Evolutionary conservation across 2,329 filamentous ascomycete species (phyloP).

Genomic region (Aotearoamyces nothofagi): DNA sequence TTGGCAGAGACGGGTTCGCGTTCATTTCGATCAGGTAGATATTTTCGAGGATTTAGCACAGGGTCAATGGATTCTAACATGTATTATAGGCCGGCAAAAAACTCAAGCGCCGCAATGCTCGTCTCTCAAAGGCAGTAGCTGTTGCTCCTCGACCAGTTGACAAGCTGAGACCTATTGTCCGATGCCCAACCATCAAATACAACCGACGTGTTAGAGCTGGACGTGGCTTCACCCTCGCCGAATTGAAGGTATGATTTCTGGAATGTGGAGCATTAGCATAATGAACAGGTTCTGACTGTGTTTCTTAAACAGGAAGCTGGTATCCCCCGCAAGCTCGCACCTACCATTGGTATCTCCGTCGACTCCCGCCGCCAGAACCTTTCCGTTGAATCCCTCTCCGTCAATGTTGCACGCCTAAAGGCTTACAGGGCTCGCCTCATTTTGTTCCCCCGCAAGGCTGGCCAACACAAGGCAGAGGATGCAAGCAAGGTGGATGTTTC

Average conservation of each 20-base stretch:
- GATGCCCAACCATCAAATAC: constrained; percentile 97
- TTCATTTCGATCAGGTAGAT: constrained; percentile 98
- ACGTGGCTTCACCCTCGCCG: constrained; percentile 92
- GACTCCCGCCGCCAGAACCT: constrained; percentile 95
- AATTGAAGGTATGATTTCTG: constrained; percentile 71
- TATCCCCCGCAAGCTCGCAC: constrained; percentile 85
- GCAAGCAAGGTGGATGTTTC: constrained; percentile 67
- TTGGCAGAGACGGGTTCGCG: constrained; percentile 97
- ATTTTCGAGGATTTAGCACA: constrained; percentile 10
- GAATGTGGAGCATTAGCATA: constrained; percentile 2
- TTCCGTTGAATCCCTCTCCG: constrained; percentile 83
- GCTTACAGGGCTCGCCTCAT: constrained; percentile 94
- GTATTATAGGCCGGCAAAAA: constrained; percentile 77
- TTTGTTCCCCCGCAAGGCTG: constrained; percentile 90
- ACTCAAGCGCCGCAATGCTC: constrained; percentile 78
- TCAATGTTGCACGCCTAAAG: constrained; percentile 96
- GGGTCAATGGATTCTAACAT: constrained; percentile 13
- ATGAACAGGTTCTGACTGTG: constrained; percentile 9
- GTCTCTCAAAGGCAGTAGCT: constrained; percentile 86
- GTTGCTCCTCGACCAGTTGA: constrained; percentile 94
- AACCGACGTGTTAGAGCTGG: constrained; percentile 95
- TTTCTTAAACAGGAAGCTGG: constrained; percentile 64
- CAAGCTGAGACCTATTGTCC: constrained; percentile 88
- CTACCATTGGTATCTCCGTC: constrained; percentile 94
- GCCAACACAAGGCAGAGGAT: constrained; percentile 88